Evolutionary conservation across 176 grass and related monocot genomes (phyloP), one percentile per base, ranked within the genome.

Genomic region (Raddia guianensis): DNA sequence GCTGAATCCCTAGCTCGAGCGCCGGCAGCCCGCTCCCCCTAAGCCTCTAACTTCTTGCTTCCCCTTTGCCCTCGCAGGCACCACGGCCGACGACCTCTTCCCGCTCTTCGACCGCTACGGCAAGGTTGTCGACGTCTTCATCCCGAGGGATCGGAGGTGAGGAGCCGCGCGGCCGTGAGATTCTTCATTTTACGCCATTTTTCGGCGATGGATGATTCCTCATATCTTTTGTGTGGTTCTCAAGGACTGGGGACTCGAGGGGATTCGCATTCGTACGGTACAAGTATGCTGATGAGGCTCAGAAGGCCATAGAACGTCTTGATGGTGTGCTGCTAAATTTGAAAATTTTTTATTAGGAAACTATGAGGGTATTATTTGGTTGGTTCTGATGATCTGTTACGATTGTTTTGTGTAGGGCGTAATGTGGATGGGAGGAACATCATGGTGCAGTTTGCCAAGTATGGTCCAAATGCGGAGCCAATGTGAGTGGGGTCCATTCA

Each of bases 401-500:
- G 27, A 33, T 49, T 76, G 35, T 13, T 78, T 12, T 74, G 8
- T 42, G 71, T 56, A 98, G 95, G 95, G 16, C 82, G 89, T 62
- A 93, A 87, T 72, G 95, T 98, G 32, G 95, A 98, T 85, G 95
- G 95, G 66, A 93, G 95, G 71, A 91, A 91, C 82, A 98, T 98
- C 42, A 98, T 98, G 95, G 95, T 98, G 73, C 95, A 98, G 70
- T 98, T 98, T 93, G 95, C 95, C 12, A 98, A 98, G 81, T 98
- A 98, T 51, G 95, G 95, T n/a, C 95, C 95, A 14, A 98, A 98
- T 87, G 91, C 95, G 32, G 95, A 98, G 78, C 86, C 73, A 77
- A 98, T 94, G 95, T 98, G 81, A 98, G 92, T 94, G 58, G 49
- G 35, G 19, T 9, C 57, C 34, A 49, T 63, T 68, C 43, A 4